These are phyloP conservation scores for Podospora sp. DNA, from an alignment of 495 filamentous ascomycete species.

Conservation along the genomic window DNA sequence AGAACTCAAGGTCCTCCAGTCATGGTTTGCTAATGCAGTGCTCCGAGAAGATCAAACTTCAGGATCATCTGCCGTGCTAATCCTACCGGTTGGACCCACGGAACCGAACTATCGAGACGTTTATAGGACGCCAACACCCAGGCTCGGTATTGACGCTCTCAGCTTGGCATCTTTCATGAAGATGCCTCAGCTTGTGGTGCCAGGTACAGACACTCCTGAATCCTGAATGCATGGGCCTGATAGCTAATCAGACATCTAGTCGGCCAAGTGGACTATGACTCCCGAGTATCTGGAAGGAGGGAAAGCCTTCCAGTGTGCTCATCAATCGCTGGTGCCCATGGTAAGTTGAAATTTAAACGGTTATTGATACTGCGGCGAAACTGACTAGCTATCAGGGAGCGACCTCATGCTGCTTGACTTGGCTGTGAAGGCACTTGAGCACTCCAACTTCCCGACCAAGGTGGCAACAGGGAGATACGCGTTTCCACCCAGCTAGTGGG, in stretches of 20 bases:
- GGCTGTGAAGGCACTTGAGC: neutral
- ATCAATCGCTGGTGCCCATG: slow-evolving; percentile 9
- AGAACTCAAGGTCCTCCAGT: slow-evolving; percentile 1
- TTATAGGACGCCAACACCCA: neutral
- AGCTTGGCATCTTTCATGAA: slow-evolving; percentile 5
- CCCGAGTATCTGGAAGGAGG: slow-evolving; percentile 1
- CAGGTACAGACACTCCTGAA: neutral
- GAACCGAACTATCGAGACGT: slow-evolving; percentile 8
- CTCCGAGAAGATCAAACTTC: slow-evolving; percentile 2
- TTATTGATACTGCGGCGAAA: no score
- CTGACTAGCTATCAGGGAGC: slow-evolving; percentile 4
- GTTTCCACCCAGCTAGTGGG: neutral
- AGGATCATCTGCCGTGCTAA: slow-evolving; percentile 4
- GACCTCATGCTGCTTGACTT: slow-evolving; percentile 10
- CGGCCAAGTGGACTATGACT: slow-evolving; percentile 1
- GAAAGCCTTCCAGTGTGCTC: slow-evolving; percentile 5
- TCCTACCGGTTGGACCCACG: slow-evolving; percentile 8
- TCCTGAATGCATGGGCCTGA: neutral
- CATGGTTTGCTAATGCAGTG: neutral
- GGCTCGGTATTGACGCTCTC: slow-evolving; percentile 6
- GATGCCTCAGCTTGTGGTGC: slow-evolving; percentile 15
- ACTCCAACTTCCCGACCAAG: neutral
- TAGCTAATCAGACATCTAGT: neutral
- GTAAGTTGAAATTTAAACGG: neutral
- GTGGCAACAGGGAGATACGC: slow-evolving; percentile 4